phyloP scores from a whole-genome alignment of 2,329 filamentous ascomycete species.

The Talaromyces albobiverticillius region DNA sequence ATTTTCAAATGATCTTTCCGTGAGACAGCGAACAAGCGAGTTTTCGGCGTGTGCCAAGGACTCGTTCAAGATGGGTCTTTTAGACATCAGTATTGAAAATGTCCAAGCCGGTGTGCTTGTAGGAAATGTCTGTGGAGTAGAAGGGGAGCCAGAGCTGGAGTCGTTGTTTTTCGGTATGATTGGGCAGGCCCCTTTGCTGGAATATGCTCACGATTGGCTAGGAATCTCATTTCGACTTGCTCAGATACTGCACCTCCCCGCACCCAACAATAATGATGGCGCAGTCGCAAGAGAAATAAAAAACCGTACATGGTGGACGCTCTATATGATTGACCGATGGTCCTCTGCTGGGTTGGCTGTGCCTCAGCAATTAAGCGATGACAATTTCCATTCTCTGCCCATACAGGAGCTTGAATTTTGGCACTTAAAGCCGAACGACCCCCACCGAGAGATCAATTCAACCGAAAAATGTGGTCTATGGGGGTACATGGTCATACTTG shows the following conservation, averaged over 20 bases:
- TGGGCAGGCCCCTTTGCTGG: neutral
- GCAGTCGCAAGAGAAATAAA: slow-evolving; percentile 5
- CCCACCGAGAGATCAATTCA: neutral
- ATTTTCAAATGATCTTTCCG: neutral
- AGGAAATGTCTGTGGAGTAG: neutral
- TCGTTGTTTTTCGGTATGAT: neutral
- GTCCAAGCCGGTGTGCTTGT: slow-evolving; percentile 2
- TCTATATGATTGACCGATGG: slow-evolving; percentile 44
- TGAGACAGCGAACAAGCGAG: neutral
- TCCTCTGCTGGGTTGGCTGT: slow-evolving; percentile 35
- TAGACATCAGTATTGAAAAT: neutral
- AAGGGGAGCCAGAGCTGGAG: neutral
- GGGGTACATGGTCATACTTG: slow-evolving; percentile 39
- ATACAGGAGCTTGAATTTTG: slow-evolving; percentile 38
- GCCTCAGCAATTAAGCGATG: slow-evolving; percentile 29
- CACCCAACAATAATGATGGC: neutral
- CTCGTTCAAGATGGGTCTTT: neutral
- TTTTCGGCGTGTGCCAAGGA: neutral
- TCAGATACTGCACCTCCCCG: neutral
- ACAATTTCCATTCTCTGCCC: slow-evolving; percentile 30
- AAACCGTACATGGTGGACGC: slow-evolving; percentile 35
- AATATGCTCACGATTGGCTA: neutral
- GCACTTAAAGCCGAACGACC: slow-evolving; percentile 2
- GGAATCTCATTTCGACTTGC: neutral
- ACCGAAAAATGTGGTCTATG: slow-evolving; percentile 22